Percentiles rank a stretch among this genome's conserved stretches.
These are phyloP conservation scores for Rubia yunnanensis DNA, from an alignment of 257 asterid species.

Conservation along the genomic window DNA sequence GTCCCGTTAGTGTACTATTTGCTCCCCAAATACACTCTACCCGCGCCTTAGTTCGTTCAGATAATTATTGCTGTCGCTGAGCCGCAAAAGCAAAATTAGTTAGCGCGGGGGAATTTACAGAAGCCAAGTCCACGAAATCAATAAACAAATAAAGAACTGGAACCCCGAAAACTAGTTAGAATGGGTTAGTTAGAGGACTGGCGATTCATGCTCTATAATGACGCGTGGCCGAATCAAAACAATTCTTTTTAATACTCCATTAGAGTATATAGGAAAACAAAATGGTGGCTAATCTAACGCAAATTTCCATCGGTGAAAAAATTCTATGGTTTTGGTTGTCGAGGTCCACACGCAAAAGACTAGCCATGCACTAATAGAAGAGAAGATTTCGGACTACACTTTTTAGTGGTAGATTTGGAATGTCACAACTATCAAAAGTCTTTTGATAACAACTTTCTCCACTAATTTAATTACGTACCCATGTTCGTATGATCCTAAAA, in stretches of 20 bases:
- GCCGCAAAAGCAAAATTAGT: background rate
- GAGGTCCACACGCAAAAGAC: slow-evolving; percentile 24
- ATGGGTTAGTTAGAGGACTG: background rate
- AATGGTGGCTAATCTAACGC: background rate
- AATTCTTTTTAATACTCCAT: too few relatives aligned
- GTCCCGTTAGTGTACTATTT: too few relatives aligned
- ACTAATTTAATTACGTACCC: background rate
- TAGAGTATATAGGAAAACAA: background rate
- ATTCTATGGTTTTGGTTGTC: background rate
- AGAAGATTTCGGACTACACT: background rate
- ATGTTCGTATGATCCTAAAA: background rate
- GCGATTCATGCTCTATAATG: background rate
- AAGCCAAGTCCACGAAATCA: slow-evolving; percentile 1
- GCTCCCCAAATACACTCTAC: background rate
- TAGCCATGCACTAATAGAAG: background rate
- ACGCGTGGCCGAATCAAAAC: background rate
- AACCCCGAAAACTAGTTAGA: background rate
- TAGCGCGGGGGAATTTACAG: background rate
- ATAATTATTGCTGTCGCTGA: background rate
- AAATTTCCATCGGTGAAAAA: background rate
- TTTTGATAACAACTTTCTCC: slow-evolving; percentile 17
- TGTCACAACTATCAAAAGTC: slow-evolving; percentile 9
- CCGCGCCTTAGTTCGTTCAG: background rate
- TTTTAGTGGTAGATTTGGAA: slow-evolving; percentile 9
- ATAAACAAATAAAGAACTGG: background rate